Evolutionary conservation across 768 basidiomycete species (phyloP).

Genomic region (Calvatia gigantea): DNA sequence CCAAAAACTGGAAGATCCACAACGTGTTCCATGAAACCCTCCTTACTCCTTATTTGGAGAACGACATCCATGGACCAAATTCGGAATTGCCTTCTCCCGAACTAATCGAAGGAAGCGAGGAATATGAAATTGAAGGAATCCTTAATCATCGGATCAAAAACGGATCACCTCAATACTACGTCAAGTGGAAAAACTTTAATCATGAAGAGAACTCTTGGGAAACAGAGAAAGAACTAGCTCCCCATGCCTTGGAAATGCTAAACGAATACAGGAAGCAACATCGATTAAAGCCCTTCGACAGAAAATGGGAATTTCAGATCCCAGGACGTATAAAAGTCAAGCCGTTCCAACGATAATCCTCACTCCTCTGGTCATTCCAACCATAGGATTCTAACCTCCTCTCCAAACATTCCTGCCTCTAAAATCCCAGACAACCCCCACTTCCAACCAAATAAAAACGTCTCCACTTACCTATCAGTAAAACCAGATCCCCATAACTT

Average conservation of each 20-base stretch:
- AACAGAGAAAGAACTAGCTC: background rate
- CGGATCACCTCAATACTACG: background rate
- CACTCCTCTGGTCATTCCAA: no score
- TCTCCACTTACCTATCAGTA: no score
- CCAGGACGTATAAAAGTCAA: no score
- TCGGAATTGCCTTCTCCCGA: constrained; percentile 6
- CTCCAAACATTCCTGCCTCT: no score
- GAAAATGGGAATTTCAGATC: no score
- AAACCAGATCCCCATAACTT: no score
- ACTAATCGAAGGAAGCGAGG: constrained; percentile 13
- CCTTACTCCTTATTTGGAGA: constrained; percentile 14
- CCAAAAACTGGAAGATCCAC: constrained; percentile 13
- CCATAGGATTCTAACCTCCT: no score
- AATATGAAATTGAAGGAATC: constrained; percentile 16
- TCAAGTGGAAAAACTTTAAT: constrained; percentile 14
- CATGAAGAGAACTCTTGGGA: constrained; percentile 9
- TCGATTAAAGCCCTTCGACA: background rate
- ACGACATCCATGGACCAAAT: constrained; percentile 11
- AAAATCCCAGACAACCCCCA: no score
- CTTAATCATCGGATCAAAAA: background rate
- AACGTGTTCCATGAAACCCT: constrained; percentile 16
- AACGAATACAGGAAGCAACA: background rate
- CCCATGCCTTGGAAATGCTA: background rate
- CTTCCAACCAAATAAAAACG: no score
- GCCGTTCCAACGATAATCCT: no score